Evolutionary conservation across 139 green algal species (phyloP).

Genomic region (Chlorella sp.): DNA sequence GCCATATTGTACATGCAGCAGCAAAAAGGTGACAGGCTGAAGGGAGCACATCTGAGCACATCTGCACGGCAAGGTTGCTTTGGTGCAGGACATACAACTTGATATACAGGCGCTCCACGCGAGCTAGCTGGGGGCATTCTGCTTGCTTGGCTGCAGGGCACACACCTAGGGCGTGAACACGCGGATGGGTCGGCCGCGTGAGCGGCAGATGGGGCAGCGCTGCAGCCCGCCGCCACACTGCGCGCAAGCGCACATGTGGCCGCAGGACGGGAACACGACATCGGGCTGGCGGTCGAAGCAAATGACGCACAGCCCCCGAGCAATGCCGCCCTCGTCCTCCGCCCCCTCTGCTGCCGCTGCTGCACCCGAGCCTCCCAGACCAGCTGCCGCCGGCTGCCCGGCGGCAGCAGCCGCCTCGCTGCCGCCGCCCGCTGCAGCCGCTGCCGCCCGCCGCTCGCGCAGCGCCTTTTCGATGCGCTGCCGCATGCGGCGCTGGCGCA

Average conservation of each 20-base stretch:
- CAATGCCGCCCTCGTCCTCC: neutral
- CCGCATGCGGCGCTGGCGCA: neutral
- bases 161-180: conserved; percentile 37
- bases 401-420: neutral
- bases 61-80: too few species aligned
- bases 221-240: conserved; percentile 25
- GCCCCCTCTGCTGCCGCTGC: neutral
- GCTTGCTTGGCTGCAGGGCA: too few species aligned
- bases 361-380: neutral
- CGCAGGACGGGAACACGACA: conserved; percentile 56
- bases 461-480: conserved; percentile 12
- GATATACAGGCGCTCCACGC: too few species aligned
- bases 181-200: conserved; percentile 20
- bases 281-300: conserved; percentile 40
- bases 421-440: neutral
- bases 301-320: conserved; percentile 46
- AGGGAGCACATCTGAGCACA: neutral
- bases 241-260: conserved; percentile 60
- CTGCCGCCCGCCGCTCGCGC: conserved; percentile 5
- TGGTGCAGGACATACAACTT: too few species aligned
- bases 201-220: conserved; percentile 45
- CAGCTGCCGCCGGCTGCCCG: neutral
- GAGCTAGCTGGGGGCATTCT: too few species aligned
- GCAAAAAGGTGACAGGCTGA: too few species aligned
- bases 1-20: too few species aligned